Conservation (phyloP, 768 basidiomycete genomes). For the Lentinus tigrinus region DNA sequence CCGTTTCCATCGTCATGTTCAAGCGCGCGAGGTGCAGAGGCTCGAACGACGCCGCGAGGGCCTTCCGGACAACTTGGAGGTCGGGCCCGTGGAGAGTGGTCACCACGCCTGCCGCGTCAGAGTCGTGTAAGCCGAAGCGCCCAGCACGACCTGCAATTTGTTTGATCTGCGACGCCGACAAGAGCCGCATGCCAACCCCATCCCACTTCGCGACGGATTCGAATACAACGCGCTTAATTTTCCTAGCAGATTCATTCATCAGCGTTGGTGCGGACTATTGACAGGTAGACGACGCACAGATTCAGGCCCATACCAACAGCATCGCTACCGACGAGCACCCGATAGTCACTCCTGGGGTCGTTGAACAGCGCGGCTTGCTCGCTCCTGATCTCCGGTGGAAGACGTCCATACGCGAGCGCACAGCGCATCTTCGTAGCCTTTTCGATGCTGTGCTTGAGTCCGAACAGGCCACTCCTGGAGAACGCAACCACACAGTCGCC, state of each 20-base stretch:
- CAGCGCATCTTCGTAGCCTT: conserved; percentile 69
- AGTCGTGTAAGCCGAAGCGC: conserved; percentile 69
- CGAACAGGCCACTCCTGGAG: conserved; percentile 72
- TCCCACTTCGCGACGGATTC: conserved; percentile 66
- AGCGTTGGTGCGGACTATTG: background rate
- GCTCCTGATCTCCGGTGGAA: conserved; percentile 89
- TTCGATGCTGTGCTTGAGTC: conserved; percentile 72
- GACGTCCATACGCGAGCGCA: conserved; percentile 88
- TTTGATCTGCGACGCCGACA: conserved; percentile 80
- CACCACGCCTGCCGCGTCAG: conserved; percentile 58
- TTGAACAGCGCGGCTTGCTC: conserved; percentile 95
- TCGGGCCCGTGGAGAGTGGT: conserved; percentile 70
- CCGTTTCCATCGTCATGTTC: conserved; percentile 26
- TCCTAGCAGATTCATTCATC: conserved; percentile 44
- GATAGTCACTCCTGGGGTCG: conserved; percentile 74
- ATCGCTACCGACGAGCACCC: conserved; percentile 91
- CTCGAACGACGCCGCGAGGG: conserved; percentile 51
- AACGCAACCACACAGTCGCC: conserved; percentile 95
- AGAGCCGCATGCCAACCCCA: conserved; percentile 38
- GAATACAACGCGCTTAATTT: conserved; percentile 88
- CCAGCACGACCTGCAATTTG: conserved; percentile 96
- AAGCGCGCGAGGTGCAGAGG: conserved; percentile 56
- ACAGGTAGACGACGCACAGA: conserved; percentile 54
- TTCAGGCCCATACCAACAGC: conserved; percentile 98
- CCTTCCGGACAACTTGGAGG: conserved; percentile 54